phyloP scores from a whole-genome alignment of 2,329 filamentous ascomycete species.

The Elsinoe ampelina region DNA sequence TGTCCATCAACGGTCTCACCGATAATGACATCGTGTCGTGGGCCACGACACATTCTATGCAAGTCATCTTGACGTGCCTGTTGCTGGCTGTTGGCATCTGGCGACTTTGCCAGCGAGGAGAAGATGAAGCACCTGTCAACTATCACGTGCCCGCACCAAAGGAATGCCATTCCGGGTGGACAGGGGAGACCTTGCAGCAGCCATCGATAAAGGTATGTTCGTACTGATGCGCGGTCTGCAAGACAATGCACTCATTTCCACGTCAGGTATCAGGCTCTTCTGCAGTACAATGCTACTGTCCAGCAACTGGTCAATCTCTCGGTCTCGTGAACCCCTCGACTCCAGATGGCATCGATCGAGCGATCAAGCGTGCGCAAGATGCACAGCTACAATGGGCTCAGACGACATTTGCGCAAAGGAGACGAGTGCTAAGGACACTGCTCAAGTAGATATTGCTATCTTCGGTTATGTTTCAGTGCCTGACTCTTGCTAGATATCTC shows the following conservation, averaged over 20 bases:
- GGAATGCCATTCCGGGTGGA: conserved; percentile 44
- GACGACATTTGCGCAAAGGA: conserved; percentile 68
- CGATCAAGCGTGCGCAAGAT: conserved; percentile 60
- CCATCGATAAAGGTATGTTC: conserved; percentile 49
- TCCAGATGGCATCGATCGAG: conserved; percentile 65
- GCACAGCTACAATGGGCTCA: conserved; percentile 71
- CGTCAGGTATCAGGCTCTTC: conserved; percentile 50
- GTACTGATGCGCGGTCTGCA: conserved; percentile 16
- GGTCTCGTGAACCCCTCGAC: conserved; percentile 71
- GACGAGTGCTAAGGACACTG: conserved; percentile 70
- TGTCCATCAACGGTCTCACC: too few species aligned
- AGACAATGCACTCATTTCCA: neutral
- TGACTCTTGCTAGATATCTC: conserved; percentile 46
- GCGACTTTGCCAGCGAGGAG: neutral
- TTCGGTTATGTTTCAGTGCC: neutral
- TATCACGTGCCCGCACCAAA: conserved; percentile 57
- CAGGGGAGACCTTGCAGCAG: conserved; percentile 48
- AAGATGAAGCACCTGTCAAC: conserved; percentile 37
- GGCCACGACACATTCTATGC: too few species aligned
- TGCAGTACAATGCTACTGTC: conserved; percentile 75
- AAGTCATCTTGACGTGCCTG: neutral
- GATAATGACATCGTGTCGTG: too few species aligned
- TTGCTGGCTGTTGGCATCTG: neutral
- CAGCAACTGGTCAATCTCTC: conserved; percentile 78
- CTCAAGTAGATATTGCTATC: conserved; percentile 43